These are phyloP conservation scores for Tylopilus vinaceipallidus DNA, from an alignment of 768 basidiomycete genomes.

Conservation along the genomic window DNA sequence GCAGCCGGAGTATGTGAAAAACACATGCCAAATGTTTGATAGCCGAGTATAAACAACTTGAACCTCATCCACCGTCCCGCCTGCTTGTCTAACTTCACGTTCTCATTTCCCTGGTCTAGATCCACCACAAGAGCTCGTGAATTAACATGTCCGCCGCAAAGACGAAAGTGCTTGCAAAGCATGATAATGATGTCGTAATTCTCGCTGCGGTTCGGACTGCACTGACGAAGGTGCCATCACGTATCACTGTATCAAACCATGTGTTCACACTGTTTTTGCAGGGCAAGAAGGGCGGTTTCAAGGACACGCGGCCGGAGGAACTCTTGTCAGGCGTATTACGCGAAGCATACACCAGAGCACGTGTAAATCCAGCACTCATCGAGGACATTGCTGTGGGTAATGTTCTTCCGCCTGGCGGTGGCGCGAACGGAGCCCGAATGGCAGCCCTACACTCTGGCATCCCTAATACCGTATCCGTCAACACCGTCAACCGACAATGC, in stretches of 20 bases:
- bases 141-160: constrained; percentile 39
- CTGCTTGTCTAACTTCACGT: background rate
- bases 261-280: constrained; percentile 27
- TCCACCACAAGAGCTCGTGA: background rate
- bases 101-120: background rate
- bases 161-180: constrained; percentile 63
- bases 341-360: constrained; percentile 64
- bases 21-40: constrained; percentile 24
- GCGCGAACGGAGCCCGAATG: constrained; percentile 80
- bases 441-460: constrained; percentile 85
- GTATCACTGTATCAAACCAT: background rate
- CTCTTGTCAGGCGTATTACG: constrained; percentile 74
- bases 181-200: constrained; percentile 88
- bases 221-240: constrained; percentile 70
- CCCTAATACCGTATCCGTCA: constrained; percentile 67
- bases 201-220: constrained; percentile 87
- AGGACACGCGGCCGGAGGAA: constrained; percentile 84
- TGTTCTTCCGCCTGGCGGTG: constrained; percentile 84
- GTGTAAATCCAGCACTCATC: constrained; percentile 77
- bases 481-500: constrained; percentile 90
- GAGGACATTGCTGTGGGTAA: constrained; percentile 87
- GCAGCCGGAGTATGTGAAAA: constrained; percentile 12
- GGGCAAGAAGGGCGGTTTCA: constrained; percentile 87
- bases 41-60: constrained; percentile 19
- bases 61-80: background rate